Conservation (phyloP, 768 basidiomycete genomes). For the Panus rudis region DNA sequence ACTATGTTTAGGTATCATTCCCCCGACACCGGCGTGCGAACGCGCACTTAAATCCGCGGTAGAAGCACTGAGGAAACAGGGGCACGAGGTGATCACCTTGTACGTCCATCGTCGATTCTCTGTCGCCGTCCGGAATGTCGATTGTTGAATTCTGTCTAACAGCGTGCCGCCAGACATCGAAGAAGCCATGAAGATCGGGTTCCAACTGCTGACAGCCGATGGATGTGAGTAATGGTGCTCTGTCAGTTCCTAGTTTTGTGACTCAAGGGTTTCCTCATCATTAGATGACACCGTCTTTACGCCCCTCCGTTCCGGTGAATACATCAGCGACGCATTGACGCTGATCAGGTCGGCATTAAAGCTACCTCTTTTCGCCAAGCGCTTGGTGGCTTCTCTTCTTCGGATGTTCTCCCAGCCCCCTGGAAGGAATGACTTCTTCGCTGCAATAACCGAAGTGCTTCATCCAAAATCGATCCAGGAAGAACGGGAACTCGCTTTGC, state of each 20-base stretch:
- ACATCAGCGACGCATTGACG: slow-evolving; percentile 15
- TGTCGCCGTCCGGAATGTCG: background rate
- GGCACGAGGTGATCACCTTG: slow-evolving; percentile 36
- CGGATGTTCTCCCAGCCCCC: slow-evolving; percentile 19
- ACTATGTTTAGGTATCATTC: slow-evolving; percentile 25
- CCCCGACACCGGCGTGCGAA: slow-evolving; percentile 33
- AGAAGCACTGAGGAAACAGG: slow-evolving; percentile 28
- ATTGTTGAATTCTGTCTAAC: too few species aligned
- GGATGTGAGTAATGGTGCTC: slow-evolving; percentile 21
- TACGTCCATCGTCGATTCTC: slow-evolving; percentile 11
- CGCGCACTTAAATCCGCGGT: slow-evolving; percentile 30
- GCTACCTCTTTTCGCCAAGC: slow-evolving; percentile 22
- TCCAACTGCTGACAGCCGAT: slow-evolving; percentile 22
- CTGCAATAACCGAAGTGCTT: slow-evolving; percentile 16
- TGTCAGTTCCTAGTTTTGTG: background rate
- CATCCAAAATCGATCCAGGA: slow-evolving; percentile 15
- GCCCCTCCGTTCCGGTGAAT: slow-evolving; percentile 14
- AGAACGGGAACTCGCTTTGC: slow-evolving; percentile 17
- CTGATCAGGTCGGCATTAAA: slow-evolving; percentile 9
- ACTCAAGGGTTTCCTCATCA: background rate
- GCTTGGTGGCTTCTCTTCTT: slow-evolving; percentile 14
- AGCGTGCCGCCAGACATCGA: slow-evolving; percentile 24
- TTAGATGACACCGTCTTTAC: slow-evolving; percentile 9
- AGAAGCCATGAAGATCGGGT: slow-evolving; percentile 22
- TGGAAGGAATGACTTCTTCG: slow-evolving; percentile 23